phyloP scores from a whole-genome alignment of 2,329 filamentous ascomycete species.

The Verticillium alfalfae region DNA sequence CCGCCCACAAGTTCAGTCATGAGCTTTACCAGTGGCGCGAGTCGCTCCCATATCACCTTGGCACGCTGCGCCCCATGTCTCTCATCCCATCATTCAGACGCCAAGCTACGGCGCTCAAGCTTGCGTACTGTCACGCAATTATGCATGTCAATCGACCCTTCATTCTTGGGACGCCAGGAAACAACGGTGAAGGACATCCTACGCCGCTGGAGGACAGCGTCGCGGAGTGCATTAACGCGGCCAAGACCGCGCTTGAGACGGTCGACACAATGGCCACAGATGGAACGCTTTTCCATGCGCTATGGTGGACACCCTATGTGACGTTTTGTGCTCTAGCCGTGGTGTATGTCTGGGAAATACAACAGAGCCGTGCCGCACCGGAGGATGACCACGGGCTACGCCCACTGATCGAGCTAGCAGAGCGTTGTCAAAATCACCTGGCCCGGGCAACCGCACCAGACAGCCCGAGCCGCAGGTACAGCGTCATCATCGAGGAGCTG shows the following conservation, averaged over 20 bases:
- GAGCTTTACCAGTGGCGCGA: conserved; percentile 32
- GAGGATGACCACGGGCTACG: conserved; percentile 2
- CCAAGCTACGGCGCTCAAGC: conserved; percentile 46
- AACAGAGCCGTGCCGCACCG: conserved; percentile 8
- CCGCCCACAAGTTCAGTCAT: conserved; percentile 28
- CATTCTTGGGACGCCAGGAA: conserved; percentile 28
- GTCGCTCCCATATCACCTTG: conserved; percentile 33
- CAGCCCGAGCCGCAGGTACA: conserved; percentile 41
- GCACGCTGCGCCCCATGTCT: conserved; percentile 35
- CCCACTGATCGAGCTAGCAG: conserved; percentile 17
- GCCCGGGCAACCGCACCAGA: conserved; percentile 27
- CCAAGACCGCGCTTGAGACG: conserved; percentile 35
- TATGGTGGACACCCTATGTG: conserved; percentile 50
- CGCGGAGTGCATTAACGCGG: conserved; percentile 39
- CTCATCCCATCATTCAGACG: conserved; percentile 37
- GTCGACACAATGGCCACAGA: conserved; percentile 33
- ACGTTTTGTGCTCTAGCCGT: conserved; percentile 49
- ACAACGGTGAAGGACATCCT: conserved; percentile 17
- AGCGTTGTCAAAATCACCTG: conserved; percentile 41
- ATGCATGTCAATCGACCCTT: conserved; percentile 52
- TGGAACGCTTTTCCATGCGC: conserved; percentile 26
- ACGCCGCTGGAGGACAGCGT: conserved; percentile 29
- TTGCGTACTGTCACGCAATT: conserved; percentile 49
- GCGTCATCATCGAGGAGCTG: conserved; percentile 46
- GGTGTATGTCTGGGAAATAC: conserved; percentile 43